Evolutionary conservation across 805 yeast genomes (phyloP), one percentile per base, ranked within the genome.

Genomic region (Naumovozyma dairenensis): DNA sequence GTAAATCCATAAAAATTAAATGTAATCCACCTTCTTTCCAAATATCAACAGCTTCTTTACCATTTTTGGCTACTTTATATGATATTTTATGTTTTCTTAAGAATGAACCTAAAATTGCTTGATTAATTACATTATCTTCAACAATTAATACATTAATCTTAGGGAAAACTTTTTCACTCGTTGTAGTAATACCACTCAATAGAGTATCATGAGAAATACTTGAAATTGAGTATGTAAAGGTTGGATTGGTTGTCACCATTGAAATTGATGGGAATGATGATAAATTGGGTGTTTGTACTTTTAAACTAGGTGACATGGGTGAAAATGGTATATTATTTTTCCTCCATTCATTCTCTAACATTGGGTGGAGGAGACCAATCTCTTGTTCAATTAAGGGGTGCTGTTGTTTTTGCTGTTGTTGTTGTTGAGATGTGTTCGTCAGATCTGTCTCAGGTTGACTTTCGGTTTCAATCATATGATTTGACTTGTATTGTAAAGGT

Each of bases 1-100:
- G 97, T 49, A 92, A 82, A 65, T 92, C 99, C 98, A 92, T 92
- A 28, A 92, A 69, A 25, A 93, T 93, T 42, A 92, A 65, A 55
- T 92, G 97, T 51, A 82, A 85, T 0, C 96, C 96, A 9, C 98
- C 98, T 39, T 72, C 75, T 44, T 84, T 69, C 97, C 97, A 92
- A 59, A 78, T 82, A 42, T 86, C 94, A 2, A 92, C 72, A 1
- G 98, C 99, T 51, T 92, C 97, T 46, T 78, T 75, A 19, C 99
- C 99, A 46, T 86, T 89, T 38, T 82, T 80, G 4, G 97, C 97
- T 29, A 86, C 77, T 40, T 78, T 79, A 44, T 78, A 85, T 28
- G 79, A 80, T 20, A 92, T 87, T 37, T 82, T 74, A 49, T 89
- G 89, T 43, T 84, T 80, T 44, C 85, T 71, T 56, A 92, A 65